phyloP scores from a whole-genome alignment of 331 rosid genomes.

The Quercus lobata region DNA sequence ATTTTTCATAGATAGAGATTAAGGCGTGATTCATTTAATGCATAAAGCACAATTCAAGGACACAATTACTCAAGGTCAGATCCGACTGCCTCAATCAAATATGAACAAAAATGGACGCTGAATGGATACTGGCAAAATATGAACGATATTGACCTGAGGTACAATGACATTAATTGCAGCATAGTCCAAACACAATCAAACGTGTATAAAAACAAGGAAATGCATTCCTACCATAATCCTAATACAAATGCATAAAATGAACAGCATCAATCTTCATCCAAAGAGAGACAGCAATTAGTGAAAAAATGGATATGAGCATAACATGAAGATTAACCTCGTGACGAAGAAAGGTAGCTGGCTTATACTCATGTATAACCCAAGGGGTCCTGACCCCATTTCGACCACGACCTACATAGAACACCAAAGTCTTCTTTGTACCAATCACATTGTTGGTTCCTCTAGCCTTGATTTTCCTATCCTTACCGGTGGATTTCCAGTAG shows the following conservation, averaged over 20 bases:
- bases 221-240: too few species aligned
- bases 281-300: background rate
- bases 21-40: background rate
- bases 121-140: background rate
- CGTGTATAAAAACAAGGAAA: background rate
- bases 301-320: background rate
- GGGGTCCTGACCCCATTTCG: conserved; percentile 22
- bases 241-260: too few species aligned
- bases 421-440: conserved; percentile 62
- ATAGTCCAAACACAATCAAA: background rate
- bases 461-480: conserved; percentile 18
- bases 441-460: conserved; percentile 23
- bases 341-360: conserved; percentile 2
- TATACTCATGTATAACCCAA: conserved; percentile 73
- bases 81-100: background rate
- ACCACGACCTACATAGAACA: conserved; percentile 35
- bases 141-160: too few species aligned
- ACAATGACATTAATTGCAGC: background rate
- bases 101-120: background rate
- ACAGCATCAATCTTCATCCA: background rate
- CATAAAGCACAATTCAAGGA: background rate
- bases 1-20: background rate
- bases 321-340: conserved; percentile 21
- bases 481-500: conserved; percentile 64
- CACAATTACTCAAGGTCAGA: background rate